Evolutionary conservation across 345 rosid genomes (phyloP).

Genomic region (Raphanus sativus): DNA sequence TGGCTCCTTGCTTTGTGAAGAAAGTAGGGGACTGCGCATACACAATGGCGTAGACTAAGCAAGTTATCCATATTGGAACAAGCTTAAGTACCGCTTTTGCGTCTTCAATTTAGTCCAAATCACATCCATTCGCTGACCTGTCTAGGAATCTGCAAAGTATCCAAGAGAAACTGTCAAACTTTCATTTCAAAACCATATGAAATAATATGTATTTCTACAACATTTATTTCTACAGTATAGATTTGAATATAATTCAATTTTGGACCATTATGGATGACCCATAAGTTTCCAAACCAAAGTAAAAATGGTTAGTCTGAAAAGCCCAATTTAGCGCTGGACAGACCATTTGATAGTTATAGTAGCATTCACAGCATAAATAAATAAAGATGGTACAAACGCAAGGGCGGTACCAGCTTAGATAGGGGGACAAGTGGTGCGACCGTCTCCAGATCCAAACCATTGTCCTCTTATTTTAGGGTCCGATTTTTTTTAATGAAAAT

Average conservation of each 20-base stretch:
- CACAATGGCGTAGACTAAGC: constrained; percentile 16
- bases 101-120: constrained; percentile 48
- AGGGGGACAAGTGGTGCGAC: no score
- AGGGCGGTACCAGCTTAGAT: not conserved
- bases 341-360: not conserved
- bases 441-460: no score
- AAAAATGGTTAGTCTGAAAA: not conserved
- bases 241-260: no score
- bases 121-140: constrained; percentile 43
- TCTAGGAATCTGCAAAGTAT: constrained; percentile 46
- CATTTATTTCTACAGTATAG: no score
- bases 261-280: not conserved
- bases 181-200: constrained; percentile 3
- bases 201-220: not conserved
- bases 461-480: no score
- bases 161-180: not conserved
- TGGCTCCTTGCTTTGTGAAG: not conserved
- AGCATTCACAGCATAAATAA: no score
- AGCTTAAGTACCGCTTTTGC: constrained; percentile 47
- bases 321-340: not conserved
- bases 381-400: not conserved
- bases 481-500: no score
- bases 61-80: constrained; percentile 50
- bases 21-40: not conserved
- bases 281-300: not conserved